phyloP scores from a whole-genome alignment of 2,329 filamentous ascomycete species.

The Fonsecaea pugnacius region DNA sequence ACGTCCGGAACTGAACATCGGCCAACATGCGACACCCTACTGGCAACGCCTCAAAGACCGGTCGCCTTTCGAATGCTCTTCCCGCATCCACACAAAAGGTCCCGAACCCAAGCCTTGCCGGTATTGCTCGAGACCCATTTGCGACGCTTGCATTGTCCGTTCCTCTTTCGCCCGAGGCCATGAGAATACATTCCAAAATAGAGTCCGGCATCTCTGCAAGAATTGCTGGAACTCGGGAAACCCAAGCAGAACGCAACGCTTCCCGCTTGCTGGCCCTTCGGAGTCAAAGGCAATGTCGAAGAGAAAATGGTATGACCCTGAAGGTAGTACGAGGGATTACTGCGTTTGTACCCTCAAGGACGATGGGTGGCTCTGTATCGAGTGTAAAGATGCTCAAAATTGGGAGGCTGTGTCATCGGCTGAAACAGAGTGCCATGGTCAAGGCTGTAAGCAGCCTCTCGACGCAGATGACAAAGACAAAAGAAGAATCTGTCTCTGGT shows the following conservation, averaged over 20 bases:
- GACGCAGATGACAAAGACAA: conserved; percentile 38
- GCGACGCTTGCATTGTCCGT: conserved; percentile 41
- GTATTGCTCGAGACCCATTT: conserved; percentile 41
- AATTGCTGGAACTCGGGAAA: conserved; percentile 40
- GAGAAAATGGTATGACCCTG: conserved; percentile 28
- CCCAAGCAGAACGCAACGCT: conserved; percentile 36
- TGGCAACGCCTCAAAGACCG: conserved; percentile 40
- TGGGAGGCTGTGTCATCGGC: conserved; percentile 31
- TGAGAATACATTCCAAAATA: conserved; percentile 41
- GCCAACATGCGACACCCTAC: conserved; percentile 39
- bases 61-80: conserved; percentile 38
- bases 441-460: conserved; percentile 35
- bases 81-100: conserved; percentile 38
- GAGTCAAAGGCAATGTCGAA: neutral
- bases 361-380: conserved; percentile 40
- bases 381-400: conserved; percentile 40
- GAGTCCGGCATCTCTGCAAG: conserved; percentile 40
- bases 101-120: conserved; percentile 36
- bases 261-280: conserved; percentile 27
- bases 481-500: conserved; percentile 43
- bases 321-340: conserved; percentile 35
- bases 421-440: conserved; percentile 36
- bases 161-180: conserved; percentile 38
- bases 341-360: conserved; percentile 38
- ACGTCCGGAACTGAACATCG: conserved; percentile 38